Conservation (phyloP, 2,329 filamentous ascomycete species). For the Verticillium albo-atrum region DNA sequence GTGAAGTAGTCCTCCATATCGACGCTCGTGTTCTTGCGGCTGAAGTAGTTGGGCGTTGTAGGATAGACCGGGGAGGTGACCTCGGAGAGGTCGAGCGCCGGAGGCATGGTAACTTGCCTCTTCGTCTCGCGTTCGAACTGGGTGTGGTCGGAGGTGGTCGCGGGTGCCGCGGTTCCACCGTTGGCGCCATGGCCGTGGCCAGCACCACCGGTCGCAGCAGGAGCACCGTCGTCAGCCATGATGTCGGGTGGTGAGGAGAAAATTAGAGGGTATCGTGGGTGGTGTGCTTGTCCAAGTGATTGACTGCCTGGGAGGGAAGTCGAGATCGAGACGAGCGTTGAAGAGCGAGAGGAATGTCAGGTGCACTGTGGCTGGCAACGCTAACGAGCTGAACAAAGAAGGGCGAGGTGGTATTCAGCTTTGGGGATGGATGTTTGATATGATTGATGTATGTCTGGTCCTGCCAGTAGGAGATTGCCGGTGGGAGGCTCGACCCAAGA, state of each 20-base stretch:
- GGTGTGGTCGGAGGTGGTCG: not conserved
- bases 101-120: not conserved
- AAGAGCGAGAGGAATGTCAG: not conserved
- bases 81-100: constrained; percentile 15
- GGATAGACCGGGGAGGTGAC: constrained; percentile 25
- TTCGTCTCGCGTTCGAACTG: not conserved
- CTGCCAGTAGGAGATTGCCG: not conserved
- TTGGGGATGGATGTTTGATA: not conserved
- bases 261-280: not conserved
- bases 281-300: not conserved
- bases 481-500: not conserved
- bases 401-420: not conserved
- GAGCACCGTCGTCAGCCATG: not conserved
- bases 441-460: not conserved
- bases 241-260: not conserved
- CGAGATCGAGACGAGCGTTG: not conserved
- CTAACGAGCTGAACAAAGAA: not conserved
- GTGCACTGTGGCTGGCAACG: not conserved
- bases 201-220: not conserved
- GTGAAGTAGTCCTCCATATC: constrained; percentile 59
- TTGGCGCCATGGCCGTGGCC: not conserved
- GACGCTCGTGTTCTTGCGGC: constrained; percentile 27
- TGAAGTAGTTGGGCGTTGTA: constrained; percentile 23
- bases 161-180: not conserved
- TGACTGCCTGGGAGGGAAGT: not conserved